Percentiles rank a stretch among this genome's conserved stretches.
Conservation (phyloP, 2,329 filamentous ascomycete species). For the Sphaerostilbella broomeana region DNA sequence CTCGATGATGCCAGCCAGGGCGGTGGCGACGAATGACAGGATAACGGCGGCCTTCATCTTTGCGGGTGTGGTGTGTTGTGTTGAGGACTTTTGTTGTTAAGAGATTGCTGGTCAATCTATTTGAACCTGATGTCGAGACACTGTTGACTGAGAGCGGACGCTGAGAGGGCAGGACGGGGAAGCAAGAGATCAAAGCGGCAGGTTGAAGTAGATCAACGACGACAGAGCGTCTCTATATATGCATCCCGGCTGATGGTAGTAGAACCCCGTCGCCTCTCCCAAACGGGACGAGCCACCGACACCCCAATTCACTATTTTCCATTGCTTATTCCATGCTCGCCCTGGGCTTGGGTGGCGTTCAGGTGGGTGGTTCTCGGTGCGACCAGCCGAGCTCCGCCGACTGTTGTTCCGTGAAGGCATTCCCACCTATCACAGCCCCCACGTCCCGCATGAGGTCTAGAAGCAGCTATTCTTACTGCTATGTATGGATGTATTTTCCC, state of each 20-base stretch:
- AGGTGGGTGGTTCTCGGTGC: slow-evolving; percentile 3
- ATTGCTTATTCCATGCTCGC: not conserved
- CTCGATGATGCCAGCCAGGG: slow-evolving; percentile 30
- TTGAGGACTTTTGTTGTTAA: not conserved
- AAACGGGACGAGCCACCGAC: not conserved
- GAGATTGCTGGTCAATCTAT: too few relatives aligned
- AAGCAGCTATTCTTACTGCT: too few relatives aligned
- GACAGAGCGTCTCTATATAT: slow-evolving; percentile 6
- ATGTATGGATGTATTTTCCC: too few relatives aligned
- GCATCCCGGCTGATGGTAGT: too few relatives aligned
- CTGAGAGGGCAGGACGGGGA: slow-evolving; percentile 1
- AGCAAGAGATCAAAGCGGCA: not conserved
- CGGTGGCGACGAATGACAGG: slow-evolving; percentile 32
- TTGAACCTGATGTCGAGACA: too few relatives aligned
- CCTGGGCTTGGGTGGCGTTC: too few relatives aligned
- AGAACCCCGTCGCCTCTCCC: too few relatives aligned
- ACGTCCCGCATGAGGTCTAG: slow-evolving; percentile 25
- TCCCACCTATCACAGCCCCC: slow-evolving; percentile 23
- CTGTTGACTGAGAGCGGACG: not conserved
- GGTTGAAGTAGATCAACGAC: not conserved
- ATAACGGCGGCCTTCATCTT: slow-evolving; percentile 37
- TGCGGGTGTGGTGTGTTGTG: slow-evolving; percentile 12
- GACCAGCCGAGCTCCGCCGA: slow-evolving; percentile 9
- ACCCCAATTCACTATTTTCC: not conserved
- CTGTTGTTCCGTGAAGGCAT: slow-evolving; percentile 7